Conservation (phyloP, 768 basidiomycete species). For the Mycena filopes region DNA sequence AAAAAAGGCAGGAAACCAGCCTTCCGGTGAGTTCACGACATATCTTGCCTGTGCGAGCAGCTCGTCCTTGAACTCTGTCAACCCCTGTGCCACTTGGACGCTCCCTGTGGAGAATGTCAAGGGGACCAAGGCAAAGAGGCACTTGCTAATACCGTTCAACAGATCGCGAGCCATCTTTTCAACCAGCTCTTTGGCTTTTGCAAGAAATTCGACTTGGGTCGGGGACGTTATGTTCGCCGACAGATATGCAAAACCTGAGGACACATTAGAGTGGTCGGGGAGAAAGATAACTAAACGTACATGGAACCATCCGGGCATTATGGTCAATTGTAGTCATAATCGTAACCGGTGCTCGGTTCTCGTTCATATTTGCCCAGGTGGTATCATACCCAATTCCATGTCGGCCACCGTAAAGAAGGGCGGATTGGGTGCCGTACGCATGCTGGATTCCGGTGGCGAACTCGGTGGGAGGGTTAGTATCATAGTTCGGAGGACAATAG, state of each 20-base stretch:
- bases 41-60: not conserved
- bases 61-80: not conserved
- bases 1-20: conserved; percentile 23
- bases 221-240: not conserved
- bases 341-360: conserved; percentile 30
- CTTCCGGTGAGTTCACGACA: conserved; percentile 3
- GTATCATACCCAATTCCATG: conserved; percentile 25
- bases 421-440: conserved; percentile 3
- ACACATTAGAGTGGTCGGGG: no score
- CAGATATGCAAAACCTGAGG: conserved; percentile 10
- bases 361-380: conserved; percentile 29
- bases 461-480: conserved; percentile 3
- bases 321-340: conserved; percentile 24
- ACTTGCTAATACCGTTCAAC: conserved; percentile 5
- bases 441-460: conserved; percentile 18
- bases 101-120: not conserved
- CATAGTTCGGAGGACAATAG: not conserved
- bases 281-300: not conserved
- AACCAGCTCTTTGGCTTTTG: conserved; percentile 13
- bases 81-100: not conserved
- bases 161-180: conserved; percentile 21
- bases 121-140: no score
- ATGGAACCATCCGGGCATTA: conserved; percentile 22
- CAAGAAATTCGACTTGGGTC: conserved; percentile 5
- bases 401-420: not conserved